These are phyloP conservation scores for Epichloe sibirici DNA, from an alignment of 2,329 filamentous ascomycete genomes.

Conservation along the genomic window DNA sequence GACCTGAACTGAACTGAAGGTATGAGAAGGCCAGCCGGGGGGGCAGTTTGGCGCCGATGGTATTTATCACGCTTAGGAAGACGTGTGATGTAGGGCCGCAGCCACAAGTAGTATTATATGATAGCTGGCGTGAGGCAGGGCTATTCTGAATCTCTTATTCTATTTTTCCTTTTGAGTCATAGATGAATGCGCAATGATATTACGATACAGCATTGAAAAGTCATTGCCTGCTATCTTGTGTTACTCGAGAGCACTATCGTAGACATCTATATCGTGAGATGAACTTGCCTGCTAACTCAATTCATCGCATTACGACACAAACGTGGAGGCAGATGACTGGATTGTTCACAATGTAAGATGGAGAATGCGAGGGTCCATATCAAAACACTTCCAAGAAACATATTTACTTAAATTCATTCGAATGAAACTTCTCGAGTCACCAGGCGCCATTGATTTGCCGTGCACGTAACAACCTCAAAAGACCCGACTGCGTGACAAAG, in stretches of 20 bases:
- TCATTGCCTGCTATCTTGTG: neutral
- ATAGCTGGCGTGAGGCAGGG: slow-evolving; percentile 4
- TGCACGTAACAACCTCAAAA: no score
- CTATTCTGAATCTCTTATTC: slow-evolving; percentile 22
- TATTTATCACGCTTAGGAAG: neutral
- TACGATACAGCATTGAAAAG: slow-evolving; percentile 4
- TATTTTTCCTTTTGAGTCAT: slow-evolving; percentile 23
- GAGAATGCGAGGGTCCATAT: no score
- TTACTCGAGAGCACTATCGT: neutral
- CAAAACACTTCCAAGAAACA: no score
- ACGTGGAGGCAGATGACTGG: neutral
- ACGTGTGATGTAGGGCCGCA: neutral
- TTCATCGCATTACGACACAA: neutral
- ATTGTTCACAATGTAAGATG: neutral
- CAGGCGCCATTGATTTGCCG: no score
- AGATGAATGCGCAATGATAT: slow-evolving; percentile 23
- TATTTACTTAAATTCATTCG: no score
- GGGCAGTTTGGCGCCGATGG: neutral
- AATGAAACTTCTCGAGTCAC: no score
- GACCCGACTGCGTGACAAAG: no score
- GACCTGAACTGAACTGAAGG: neutral
- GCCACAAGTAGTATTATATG: slow-evolving; percentile 1
- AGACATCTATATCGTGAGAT: neutral
- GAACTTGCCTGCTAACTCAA: no score
- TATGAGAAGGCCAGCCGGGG: no score